A percentile compares a stretch with the other conserved stretches of the same genome.
These are phyloP conservation scores for Yamadazyma olivae DNA, from an alignment of 805 yeast species.

Conservation along the genomic window DNA sequence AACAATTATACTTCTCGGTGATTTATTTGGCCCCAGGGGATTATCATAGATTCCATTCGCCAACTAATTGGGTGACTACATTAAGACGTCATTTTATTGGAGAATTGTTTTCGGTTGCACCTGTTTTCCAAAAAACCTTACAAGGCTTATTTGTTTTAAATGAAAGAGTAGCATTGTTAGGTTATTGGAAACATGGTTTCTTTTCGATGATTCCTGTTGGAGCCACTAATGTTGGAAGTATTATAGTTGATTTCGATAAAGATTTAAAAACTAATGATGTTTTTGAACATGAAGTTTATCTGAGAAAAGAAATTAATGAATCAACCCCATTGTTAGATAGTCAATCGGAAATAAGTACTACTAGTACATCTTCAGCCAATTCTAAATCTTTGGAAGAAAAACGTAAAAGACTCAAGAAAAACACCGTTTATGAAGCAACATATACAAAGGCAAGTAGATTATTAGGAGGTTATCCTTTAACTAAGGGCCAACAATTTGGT, in stretches of 20 bases:
- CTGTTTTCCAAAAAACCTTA: constrained; percentile 86
- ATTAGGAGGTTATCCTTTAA: constrained; percentile 83
- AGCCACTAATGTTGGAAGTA: constrained; percentile 97
- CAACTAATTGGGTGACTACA: constrained; percentile 93
- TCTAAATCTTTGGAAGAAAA: constrained; percentile 1
- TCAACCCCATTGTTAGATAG: constrained; percentile 27
- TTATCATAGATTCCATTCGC: constrained; percentile 95
- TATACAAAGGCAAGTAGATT: constrained; percentile 74
- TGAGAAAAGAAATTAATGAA: constrained; percentile 21
- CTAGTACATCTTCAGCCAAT: neutral
- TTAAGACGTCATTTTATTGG: constrained; percentile 94
- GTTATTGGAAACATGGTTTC: constrained; percentile 96
- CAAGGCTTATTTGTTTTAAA: constrained; percentile 86
- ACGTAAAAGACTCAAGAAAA: constrained; percentile 50
- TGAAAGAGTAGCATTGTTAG: constrained; percentile 92
- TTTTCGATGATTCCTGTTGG: constrained; percentile 99
- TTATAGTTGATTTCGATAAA: constrained; percentile 86
- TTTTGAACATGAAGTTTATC: constrained; percentile 48
- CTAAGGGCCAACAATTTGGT: constrained; percentile 94
- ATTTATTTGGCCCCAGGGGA: constrained; percentile 98
- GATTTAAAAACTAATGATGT: constrained; percentile 80
- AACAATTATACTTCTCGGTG: constrained; percentile 79
- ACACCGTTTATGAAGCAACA: constrained; percentile 92
- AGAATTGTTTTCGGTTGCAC: constrained; percentile 92
- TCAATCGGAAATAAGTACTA: constrained; percentile 1